These are phyloP conservation scores for Euphorbia peplus DNA, from an alignment of 345 rosid genomes.

Conservation along the genomic window DNA sequence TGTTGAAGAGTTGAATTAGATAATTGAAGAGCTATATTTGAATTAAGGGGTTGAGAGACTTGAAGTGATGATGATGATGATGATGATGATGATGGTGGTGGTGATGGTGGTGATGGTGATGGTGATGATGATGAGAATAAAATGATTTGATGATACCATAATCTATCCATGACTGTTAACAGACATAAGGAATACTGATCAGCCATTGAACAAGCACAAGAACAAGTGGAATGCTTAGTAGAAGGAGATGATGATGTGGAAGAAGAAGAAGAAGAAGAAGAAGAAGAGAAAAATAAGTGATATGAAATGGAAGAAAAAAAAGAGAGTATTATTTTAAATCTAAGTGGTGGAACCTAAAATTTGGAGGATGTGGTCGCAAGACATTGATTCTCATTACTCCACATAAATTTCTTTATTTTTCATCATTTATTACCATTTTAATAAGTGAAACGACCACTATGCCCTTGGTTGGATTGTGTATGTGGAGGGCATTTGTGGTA, in stretches of 20 bases:
- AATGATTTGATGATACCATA: slow-evolving; percentile 54
- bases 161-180: slow-evolving; percentile 50
- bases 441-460: neutral
- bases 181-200: slow-evolving; percentile 31
- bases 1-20: slow-evolving; percentile 3
- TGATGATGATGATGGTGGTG: slow-evolving; percentile 14
- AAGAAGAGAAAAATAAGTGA: too few relatives aligned
- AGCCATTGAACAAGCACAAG: slow-evolving; percentile 26
- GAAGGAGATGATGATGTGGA: neutral
- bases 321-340: slow-evolving; percentile 3
- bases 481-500: too few relatives aligned
- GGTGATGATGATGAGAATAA: slow-evolving; percentile 24
- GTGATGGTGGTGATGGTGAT: slow-evolving; percentile 22
- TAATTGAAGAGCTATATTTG: slow-evolving; percentile 6
- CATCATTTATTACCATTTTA: neutral
- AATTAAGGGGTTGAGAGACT: slow-evolving; percentile 18
- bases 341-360: slow-evolving; percentile 7
- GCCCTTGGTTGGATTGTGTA: too few relatives aligned
- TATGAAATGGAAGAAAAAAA: slow-evolving; percentile 7
- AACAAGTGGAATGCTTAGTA: too few relatives aligned
- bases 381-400: slow-evolving; percentile 15
- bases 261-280: neutral
- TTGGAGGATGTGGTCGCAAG: slow-evolving; percentile 28
- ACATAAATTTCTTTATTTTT: neutral
- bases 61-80: slow-evolving; percentile 12